Evolutionary conservation across 345 rosid genomes (phyloP).

Genomic region (Populus ilicifolia): DNA sequence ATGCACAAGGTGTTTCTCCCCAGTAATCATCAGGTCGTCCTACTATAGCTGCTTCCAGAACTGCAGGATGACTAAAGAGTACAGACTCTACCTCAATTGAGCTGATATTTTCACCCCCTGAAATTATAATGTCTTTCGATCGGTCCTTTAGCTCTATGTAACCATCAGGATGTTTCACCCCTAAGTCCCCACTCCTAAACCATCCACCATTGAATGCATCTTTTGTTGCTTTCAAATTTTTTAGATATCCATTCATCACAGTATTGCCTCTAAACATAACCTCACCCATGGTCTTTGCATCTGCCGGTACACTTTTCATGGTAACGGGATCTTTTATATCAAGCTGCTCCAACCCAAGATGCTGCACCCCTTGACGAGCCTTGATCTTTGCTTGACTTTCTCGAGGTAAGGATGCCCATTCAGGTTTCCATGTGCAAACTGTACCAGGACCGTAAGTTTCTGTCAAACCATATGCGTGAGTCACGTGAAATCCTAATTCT

Average conservation of each 20-base stretch:
- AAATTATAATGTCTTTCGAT: constrained; percentile 42
- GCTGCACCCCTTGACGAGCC: constrained; percentile 39
- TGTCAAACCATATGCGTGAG: constrained; percentile 30
- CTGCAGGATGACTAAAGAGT: constrained; percentile 33
- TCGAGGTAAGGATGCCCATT: constrained; percentile 27
- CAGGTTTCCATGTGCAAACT: constrained; percentile 28
- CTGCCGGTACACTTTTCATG: constrained; percentile 34
- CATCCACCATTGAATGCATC: constrained; percentile 39
- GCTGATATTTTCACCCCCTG: constrained; percentile 46
- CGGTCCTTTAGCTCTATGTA: constrained; percentile 41
- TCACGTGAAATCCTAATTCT: constrained; percentile 23
- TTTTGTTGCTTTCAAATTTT: constrained; percentile 30
- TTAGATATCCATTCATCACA: constrained; percentile 43
- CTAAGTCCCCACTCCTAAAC: constrained; percentile 44
- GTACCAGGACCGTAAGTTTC: constrained; percentile 33
- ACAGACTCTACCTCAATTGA: constrained; percentile 37
- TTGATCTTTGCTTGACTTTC: constrained; percentile 34
- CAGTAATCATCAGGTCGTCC: constrained; percentile 41
- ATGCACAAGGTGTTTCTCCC: constrained; percentile 44
- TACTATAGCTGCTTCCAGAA: constrained; percentile 41
- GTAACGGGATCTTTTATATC: constrained; percentile 39
- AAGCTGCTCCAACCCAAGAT: constrained; percentile 30
- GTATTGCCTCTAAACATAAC: constrained; percentile 46
- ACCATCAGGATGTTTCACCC: constrained; percentile 39
- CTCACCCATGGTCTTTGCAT: constrained; percentile 40